These are phyloP conservation scores for Dictyostelium brefeldianum DNA, from an alignment of 78 protist genomes.

Conservation along the genomic window DNA sequence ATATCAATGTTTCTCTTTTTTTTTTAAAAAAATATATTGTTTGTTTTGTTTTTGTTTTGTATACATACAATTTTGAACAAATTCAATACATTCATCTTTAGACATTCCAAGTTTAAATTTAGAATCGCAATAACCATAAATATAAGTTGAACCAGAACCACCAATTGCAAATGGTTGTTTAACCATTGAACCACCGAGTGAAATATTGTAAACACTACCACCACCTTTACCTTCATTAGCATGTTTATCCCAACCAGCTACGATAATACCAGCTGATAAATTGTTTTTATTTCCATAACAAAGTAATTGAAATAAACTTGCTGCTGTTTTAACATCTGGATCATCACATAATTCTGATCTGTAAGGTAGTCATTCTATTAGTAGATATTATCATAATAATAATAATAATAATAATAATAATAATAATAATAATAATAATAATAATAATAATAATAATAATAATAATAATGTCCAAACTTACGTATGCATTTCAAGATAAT, in stretches of 20 bases:
- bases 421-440: no score
- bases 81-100: constrained; percentile 92
- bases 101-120: constrained; percentile 93
- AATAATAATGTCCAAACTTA: constrained; percentile 7
- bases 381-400: neutral
- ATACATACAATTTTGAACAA: constrained; percentile 84
- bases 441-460: neutral
- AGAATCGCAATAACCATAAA: constrained; percentile 97
- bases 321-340: constrained; percentile 96
- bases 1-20: neutral
- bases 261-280: constrained; percentile 96
- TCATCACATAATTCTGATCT: constrained; percentile 90
- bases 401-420: neutral
- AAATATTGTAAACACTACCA: constrained; percentile 93
- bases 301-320: constrained; percentile 90
- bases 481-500: constrained; percentile 91
- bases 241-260: constrained; percentile 97
- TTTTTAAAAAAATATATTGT: neutral
- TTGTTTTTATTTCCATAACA: constrained; percentile 94
- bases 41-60: neutral
- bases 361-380: neutral
- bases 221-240: constrained; percentile 72
- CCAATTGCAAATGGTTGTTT: constrained; percentile 94
- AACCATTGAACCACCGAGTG: constrained; percentile 96
- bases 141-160: constrained; percentile 98